Percentiles rank a stretch among this genome's conserved stretches.
Evolutionary conservation across 2,329 filamentous ascomycete genomes (phyloP).

Genomic region (Pestalotiopsis sp.): DNA sequence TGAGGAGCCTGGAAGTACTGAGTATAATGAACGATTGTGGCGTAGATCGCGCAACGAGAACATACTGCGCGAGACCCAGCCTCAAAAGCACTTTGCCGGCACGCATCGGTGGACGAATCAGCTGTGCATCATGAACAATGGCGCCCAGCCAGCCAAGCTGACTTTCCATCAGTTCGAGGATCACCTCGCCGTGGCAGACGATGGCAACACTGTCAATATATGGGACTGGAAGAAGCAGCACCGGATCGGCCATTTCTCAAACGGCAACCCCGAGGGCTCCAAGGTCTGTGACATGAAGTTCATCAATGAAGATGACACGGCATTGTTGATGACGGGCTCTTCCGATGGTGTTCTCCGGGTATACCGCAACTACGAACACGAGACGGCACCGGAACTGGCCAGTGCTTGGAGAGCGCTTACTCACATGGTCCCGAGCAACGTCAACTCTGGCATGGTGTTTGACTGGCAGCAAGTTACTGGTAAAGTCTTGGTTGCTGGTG

Average conservation of each 20-base stretch:
- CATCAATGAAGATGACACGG: slow-evolving; percentile 98
- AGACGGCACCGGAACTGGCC: slow-evolving; percentile 77
- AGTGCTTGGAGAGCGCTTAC: slow-evolving; percentile 90
- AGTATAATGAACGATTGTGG: slow-evolving; percentile 96
- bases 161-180: slow-evolving; percentile 98
- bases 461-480: slow-evolving; percentile 99
- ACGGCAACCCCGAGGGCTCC: slow-evolving; percentile 88
- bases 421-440: slow-evolving; percentile 90
- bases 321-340: slow-evolving; percentile 90
- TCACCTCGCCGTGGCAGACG: slow-evolving; percentile 90
- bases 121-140: slow-evolving; percentile 83
- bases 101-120: slow-evolving; percentile 82
- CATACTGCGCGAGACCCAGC: slow-evolving; percentile 90
- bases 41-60: slow-evolving; percentile 88
- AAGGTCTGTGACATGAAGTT: slow-evolving; percentile 94
- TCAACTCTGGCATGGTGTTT: slow-evolving; percentile 93
- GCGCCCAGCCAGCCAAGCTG: slow-evolving; percentile 87
- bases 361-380: slow-evolving; percentile 87
- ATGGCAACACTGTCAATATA: slow-evolving; percentile 84
- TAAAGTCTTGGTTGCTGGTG: slow-evolving; percentile 90
- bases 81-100: slow-evolving; percentile 85
- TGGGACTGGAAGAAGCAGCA: slow-evolving; percentile 89
- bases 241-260: slow-evolving; percentile 83
- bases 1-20: slow-evolving; percentile 92
- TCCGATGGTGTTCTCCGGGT: slow-evolving; percentile 94